Percentiles rank a stretch among this genome's conserved stretches.
phyloP scores from a whole-genome alignment of 2,329 filamentous ascomycete species.

The Trichoderma pleuroti region DNA sequence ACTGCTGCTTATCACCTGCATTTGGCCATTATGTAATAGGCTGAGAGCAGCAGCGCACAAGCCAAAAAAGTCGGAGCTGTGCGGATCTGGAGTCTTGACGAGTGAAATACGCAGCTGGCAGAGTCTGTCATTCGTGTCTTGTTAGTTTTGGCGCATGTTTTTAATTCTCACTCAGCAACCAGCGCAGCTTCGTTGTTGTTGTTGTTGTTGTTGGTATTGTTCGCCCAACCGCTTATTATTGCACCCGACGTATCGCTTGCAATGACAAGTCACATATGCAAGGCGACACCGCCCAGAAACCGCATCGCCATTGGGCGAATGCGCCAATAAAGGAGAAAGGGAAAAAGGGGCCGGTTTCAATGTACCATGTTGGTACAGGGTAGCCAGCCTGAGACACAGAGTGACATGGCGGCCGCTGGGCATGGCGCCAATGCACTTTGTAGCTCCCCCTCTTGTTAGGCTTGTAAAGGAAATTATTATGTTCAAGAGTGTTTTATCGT shows the following conservation, averaged over 20 bases:
- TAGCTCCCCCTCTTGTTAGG: background rate
- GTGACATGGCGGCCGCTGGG: background rate
- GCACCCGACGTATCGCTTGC: background rate
- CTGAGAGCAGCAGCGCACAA: background rate
- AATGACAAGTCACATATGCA: background rate
- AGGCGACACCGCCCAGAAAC: background rate
- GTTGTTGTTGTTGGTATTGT: too few species aligned
- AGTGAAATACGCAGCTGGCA: background rate
- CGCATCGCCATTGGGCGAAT: background rate
- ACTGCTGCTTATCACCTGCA: background rate
- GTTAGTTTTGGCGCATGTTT: background rate
- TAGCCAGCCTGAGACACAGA: background rate
- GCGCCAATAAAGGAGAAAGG: background rate
- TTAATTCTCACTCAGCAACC: background rate
- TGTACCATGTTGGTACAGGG: background rate
- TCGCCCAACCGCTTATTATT: background rate
- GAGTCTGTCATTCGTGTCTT: background rate
- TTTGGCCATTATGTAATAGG: background rate
- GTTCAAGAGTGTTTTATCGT: background rate
- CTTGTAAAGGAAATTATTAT: background rate
- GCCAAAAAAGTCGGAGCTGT: background rate
- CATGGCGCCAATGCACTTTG: background rate
- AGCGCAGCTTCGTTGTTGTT: too few species aligned
- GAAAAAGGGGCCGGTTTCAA: background rate
- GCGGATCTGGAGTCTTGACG: background rate